These are phyloP conservation scores for Phaeosphaeriaceae sp. DNA, from an alignment of 2,329 filamentous ascomycete genomes.

Conservation along the genomic window DNA sequence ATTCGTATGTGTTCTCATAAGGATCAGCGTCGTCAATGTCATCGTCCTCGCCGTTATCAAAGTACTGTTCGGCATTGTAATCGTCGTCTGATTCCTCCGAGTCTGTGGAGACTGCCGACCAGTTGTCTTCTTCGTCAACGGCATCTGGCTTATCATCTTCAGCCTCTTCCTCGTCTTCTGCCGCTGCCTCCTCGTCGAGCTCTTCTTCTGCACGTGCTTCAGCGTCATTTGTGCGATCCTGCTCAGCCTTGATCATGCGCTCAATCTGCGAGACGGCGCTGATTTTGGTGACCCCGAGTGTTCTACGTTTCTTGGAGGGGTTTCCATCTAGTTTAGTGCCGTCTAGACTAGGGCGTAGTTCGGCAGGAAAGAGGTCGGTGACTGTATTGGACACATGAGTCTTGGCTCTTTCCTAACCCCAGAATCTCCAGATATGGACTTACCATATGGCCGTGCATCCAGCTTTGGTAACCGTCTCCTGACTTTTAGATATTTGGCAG, in stretches of 20 bases:
- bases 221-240: conserved; percentile 52
- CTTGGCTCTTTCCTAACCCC: not conserved
- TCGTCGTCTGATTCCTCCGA: conserved; percentile 70
- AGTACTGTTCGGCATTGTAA: conserved; percentile 66
- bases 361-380: conserved; percentile 64
- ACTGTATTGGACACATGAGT: conserved; percentile 50
- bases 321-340: conserved; percentile 26
- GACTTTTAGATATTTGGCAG: conserved; percentile 63
- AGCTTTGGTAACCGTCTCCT: conserved; percentile 62
- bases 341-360: conserved; percentile 63
- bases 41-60: conserved; percentile 59
- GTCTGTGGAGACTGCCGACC: conserved; percentile 60
- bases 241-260: conserved; percentile 53
- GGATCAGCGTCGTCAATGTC: conserved; percentile 48
- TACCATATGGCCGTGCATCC: conserved; percentile 61
- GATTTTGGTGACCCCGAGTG: conserved; percentile 41
- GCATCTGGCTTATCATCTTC: conserved; percentile 60
- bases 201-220: conserved; percentile 53
- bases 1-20: conserved; percentile 46
- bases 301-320: conserved; percentile 40
- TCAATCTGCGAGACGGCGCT: conserved; percentile 41
- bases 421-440: too few species aligned
- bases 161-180: conserved; percentile 55
- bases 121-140: conserved; percentile 64
- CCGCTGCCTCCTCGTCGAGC: conserved; percentile 51